phyloP scores from a whole-genome alignment of 805 yeast species.

The Cyberlindnera maclurae region DNA sequence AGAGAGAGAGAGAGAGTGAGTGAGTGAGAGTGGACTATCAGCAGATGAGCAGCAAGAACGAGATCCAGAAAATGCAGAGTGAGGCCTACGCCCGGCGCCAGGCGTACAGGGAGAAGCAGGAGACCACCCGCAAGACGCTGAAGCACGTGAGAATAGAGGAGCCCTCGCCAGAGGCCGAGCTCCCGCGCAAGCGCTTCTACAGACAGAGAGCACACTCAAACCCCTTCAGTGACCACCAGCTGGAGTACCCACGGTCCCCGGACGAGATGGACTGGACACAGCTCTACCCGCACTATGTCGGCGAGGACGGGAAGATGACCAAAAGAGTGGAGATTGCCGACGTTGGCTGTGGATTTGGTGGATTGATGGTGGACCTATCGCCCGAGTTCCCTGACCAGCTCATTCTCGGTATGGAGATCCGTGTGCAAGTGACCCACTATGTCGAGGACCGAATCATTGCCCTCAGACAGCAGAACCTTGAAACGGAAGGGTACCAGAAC shows the following conservation, averaged over 20 bases:
- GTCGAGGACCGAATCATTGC: constrained; percentile 95
- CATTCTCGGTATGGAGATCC: constrained; percentile 92
- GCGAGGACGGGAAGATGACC: constrained; percentile 33
- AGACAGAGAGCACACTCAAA: constrained; percentile 97
- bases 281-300: constrained; percentile 57
- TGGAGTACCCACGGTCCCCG: constrained; percentile 83
- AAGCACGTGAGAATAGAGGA: constrained; percentile 41
- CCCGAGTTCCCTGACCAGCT: constrained; percentile 67
- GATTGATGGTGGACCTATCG: constrained; percentile 72
- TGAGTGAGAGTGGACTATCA: background rate
- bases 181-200: constrained; percentile 82
- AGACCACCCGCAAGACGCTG: constrained; percentile 38
- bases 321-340: constrained; percentile 82
- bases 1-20: background rate
- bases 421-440: constrained; percentile 95
- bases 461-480: constrained; percentile 43
- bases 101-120: constrained; percentile 39
- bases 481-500: constrained; percentile 56
- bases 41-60: constrained; percentile 13
- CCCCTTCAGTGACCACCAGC: constrained; percentile 91
- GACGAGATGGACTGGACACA: constrained; percentile 80
- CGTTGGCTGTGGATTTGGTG: constrained; percentile 97
- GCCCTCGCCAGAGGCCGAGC: constrained; percentile 28
- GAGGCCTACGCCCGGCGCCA: constrained; percentile 27
- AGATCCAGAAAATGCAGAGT: constrained; percentile 16